Base-by-base conservation (phyloP, 78 protist species). In the Cavenderia fasciculata region DNA sequence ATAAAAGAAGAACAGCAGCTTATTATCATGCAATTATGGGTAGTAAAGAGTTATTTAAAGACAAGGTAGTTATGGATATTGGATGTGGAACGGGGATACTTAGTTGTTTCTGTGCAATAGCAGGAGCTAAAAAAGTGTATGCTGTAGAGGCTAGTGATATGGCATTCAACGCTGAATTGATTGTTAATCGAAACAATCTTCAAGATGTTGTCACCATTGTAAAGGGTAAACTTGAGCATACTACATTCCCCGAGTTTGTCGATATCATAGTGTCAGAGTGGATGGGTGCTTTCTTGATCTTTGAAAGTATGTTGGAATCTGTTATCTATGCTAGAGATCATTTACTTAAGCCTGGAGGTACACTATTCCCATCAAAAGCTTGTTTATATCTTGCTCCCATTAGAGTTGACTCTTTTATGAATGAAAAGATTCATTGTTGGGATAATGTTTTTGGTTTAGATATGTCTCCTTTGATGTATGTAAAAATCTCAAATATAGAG, bases 121-220 rank as follows among this genome's bases (percentile, higher is more conserved):
- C 85, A 8, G 92, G 92, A 34, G 92, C 92, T 2, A 62, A 62
- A 21, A 23, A 38, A 43, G 97, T 95, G 5, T 94, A 82, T 56
- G 96, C 97, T 27, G 94, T 95, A 2, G 97, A 95, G 46, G 97
- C 96, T 29, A 54, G 82, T 49, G 92, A 93, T 59, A 89, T 95
- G 94, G 95, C 96, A 29, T 38, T 41, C 40, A 31, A 70, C 38
- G 82, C 96, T 10, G 71, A 57, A 47, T 18, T 41, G 36, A 63
- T 95, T 6, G 97, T 82, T 18, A 44, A 46, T 14, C 25, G 57
- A 46, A 95, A 95, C 56, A 68, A 78, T 18, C 61, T 89, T 0
- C 40, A 46, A 10, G 93, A 70, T 33, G 74, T 61, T 18, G 49
- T 95, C 8, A 14, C 36, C 0, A 85, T 92, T 5, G 21, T 86